A percentile compares a stretch with the other conserved stretches of the same genome.
Evolutionary conservation across 139 green algal genomes (phyloP).

Genomic region (Chlorella vulgaris): DNA sequence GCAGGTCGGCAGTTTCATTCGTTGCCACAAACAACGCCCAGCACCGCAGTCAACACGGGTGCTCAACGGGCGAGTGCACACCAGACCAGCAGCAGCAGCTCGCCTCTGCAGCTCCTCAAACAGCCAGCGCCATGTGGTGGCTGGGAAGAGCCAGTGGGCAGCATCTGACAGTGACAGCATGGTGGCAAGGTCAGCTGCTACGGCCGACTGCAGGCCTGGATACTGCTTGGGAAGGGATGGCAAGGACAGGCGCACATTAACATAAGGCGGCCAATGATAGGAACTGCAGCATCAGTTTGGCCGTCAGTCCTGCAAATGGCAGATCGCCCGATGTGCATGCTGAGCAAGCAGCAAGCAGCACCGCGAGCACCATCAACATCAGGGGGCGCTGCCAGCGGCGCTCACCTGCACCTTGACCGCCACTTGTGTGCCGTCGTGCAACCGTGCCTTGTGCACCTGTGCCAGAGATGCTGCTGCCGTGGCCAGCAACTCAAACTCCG

Average conservation of each 20-base stretch:
- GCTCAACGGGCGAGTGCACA: neutral
- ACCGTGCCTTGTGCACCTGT: constrained; percentile 76
- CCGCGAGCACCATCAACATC: too few species aligned
- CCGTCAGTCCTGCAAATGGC: too few species aligned
- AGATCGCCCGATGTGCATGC: too few species aligned
- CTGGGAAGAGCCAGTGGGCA: constrained; percentile 60
- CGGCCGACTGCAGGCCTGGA: constrained; percentile 60
- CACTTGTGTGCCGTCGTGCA: constrained; percentile 63
- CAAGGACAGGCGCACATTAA: neutral
- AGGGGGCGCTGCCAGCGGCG: too few species aligned
- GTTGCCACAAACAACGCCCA: too few species aligned
- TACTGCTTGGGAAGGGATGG: constrained; percentile 36
- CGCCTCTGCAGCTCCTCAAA: constrained; percentile 63
- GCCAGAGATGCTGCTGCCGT: constrained; percentile 80
- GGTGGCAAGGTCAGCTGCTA: constrained; percentile 73
- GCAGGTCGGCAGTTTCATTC: too few species aligned
- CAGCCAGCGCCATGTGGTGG: constrained; percentile 67
- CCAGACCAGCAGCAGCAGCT: neutral
- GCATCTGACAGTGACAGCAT: constrained; percentile 53
- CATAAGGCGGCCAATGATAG: too few species aligned
- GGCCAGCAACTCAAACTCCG: constrained; percentile 67
- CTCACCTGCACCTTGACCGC: constrained; percentile 81
- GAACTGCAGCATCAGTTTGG: too few species aligned
- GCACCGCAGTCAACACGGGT: too few species aligned
- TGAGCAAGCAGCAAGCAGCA: too few species aligned